Conservation (phyloP, 768 basidiomycete species). For the Dioszegia hungarica region DNA sequence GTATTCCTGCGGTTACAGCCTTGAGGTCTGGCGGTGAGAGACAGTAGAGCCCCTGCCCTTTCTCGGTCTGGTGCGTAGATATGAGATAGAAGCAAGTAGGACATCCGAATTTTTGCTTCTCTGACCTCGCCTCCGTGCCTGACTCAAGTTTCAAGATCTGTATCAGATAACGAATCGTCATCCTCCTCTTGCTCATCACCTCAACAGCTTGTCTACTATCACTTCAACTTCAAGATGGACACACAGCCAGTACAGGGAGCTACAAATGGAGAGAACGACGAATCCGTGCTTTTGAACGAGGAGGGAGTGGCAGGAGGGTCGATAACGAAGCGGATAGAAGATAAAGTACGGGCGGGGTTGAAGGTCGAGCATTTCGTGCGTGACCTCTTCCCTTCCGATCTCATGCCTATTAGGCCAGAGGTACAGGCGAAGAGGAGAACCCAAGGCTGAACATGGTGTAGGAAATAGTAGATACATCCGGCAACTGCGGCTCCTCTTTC, state of each 20-base stretch:
- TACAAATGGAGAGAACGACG: conserved; percentile 2
- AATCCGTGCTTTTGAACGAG: background rate
- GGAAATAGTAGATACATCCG: conserved; percentile 47
- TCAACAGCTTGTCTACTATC: background rate
- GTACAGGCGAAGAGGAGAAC: background rate
- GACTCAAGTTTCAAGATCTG: background rate
- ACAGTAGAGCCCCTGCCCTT: too few relatives aligned
- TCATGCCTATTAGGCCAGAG: too few relatives aligned
- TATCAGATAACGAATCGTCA: conserved; percentile 1
- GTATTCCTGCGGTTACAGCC: background rate
- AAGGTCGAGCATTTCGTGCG: conserved; percentile 35
- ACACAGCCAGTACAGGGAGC: background rate
- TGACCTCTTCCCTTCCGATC: background rate
- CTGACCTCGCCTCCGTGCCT: background rate
- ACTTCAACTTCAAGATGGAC: background rate
- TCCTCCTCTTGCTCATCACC: background rate
- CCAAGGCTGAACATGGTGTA: conserved; percentile 9
- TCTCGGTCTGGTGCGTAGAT: too few relatives aligned
- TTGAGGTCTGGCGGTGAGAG: too few relatives aligned
- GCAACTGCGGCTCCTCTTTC: conserved; percentile 46
- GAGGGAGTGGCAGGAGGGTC: background rate
- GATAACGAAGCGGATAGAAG: conserved; percentile 21
- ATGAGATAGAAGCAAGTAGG: too few relatives aligned
- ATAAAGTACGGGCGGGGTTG: conserved; percentile 24
- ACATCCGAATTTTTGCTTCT: background rate